Percentiles rank a stretch among this genome's conserved stretches.
These are phyloP conservation scores for Rutidosis leptorrhynchoides DNA, from an alignment of 129 eudicot genomes.

Conservation along the genomic window DNA sequence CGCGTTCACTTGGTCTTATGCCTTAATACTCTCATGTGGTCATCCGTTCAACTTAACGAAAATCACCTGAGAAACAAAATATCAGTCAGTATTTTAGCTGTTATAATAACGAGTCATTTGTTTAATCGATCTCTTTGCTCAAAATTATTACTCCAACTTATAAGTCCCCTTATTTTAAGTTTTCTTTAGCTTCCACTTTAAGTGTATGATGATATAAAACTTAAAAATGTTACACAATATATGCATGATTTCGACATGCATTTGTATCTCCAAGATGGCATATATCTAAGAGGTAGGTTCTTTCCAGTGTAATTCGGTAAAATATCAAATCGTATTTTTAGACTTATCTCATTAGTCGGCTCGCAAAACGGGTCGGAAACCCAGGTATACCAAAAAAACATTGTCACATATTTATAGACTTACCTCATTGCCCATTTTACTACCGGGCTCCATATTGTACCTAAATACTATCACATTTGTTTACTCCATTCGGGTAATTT, in stretches of 20 bases:
- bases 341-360: background rate
- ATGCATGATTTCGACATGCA: background rate
- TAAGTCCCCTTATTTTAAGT: background rate
- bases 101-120: too few species aligned
- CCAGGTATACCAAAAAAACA: too few species aligned
- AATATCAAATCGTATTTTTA: background rate
- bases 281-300: background rate
- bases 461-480: background rate
- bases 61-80: conserved; percentile 20
- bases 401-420: too few species aligned
- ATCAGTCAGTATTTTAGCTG: conserved; percentile 3
- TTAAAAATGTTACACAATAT: background rate
- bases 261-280: background rate
- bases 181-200: background rate
- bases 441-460: background rate
- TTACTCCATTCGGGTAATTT: too few species aligned
- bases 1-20: conserved; percentile 12
- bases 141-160: background rate
- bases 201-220: background rate
- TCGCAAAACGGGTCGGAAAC: too few species aligned
- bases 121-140: background rate
- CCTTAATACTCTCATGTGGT: conserved; percentile 8
- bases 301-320: too few species aligned
- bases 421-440: background rate
- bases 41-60: conserved; percentile 5